phyloP scores from a whole-genome alignment of 139 green algal genomes.

The Desmodesmus armatus region DNA sequence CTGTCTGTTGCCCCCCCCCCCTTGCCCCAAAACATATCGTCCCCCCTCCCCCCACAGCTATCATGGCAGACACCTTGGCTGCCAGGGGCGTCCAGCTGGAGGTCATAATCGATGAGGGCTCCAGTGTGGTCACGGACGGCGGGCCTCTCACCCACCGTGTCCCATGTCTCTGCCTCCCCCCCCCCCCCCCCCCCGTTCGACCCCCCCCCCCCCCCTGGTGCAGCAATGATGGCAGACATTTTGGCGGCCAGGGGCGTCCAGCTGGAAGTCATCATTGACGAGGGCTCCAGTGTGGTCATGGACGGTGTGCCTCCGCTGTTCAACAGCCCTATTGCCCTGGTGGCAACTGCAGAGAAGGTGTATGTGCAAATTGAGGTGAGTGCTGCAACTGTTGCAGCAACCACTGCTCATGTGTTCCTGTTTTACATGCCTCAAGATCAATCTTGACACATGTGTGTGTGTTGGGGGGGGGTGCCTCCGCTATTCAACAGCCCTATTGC shows the following conservation, averaged over 20 bases:
- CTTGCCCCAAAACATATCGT: too few species aligned
- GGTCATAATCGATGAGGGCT: slow-evolving; percentile 82
- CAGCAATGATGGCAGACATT: slow-evolving; percentile 52
- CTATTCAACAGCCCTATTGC: slow-evolving; percentile 61
- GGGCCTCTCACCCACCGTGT: too few species aligned
- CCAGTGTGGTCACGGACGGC: slow-evolving; percentile 57
- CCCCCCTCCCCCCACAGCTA: too few species aligned
- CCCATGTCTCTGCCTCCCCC: too few species aligned
- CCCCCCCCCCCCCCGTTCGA: too few species aligned
- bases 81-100: slow-evolving; percentile 54
- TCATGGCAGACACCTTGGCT: too few species aligned
- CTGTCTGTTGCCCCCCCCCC: too few species aligned
- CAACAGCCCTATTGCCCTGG: slow-evolving; percentile 63
- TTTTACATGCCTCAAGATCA: too few species aligned
- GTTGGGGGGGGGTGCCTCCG: slow-evolving; percentile 59
- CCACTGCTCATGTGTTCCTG: too few species aligned
- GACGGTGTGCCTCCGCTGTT: slow-evolving; percentile 64
- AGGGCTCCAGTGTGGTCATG: slow-evolving; percentile 64
- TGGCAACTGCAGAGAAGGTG: slow-evolving; percentile 78
- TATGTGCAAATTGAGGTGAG: slow-evolving; percentile 10
- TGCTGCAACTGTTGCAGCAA: neutral
- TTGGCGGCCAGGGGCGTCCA: slow-evolving; percentile 34
- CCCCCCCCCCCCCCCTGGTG: too few species aligned
- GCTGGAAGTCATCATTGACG: slow-evolving; percentile 79
- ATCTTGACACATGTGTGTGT: too few species aligned